Conservation (phyloP, 495 filamentous ascomycete species). For the Monascus purpureus region DNA sequence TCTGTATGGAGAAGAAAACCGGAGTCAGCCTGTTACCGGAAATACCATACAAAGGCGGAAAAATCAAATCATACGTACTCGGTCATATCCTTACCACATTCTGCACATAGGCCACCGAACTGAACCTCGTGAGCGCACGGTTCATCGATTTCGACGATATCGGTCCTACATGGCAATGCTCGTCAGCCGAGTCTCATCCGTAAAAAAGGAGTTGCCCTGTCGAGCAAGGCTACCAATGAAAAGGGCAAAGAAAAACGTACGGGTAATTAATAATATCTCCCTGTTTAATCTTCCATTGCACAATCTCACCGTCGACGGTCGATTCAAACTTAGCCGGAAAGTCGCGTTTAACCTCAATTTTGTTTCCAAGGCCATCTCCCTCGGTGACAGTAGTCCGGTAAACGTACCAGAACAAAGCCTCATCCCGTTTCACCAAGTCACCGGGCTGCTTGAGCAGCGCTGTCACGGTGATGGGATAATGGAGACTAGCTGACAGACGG, state of each 20-base stretch:
- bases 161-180: constrained; percentile 17
- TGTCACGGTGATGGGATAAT: constrained; percentile 91
- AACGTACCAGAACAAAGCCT: constrained; percentile 67
- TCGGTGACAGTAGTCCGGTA: constrained; percentile 66
- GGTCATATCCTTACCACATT: constrained; percentile 97
- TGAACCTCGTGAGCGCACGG: constrained; percentile 84
- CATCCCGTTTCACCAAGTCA: constrained; percentile 60
- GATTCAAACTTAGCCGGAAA: constrained; percentile 69
- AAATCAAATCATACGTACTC: constrained; percentile 30
- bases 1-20: constrained; percentile 13
- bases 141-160: constrained; percentile 73
- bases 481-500: constrained; percentile 43
- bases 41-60: background rate
- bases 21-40: constrained; percentile 3
- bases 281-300: constrained; percentile 57
- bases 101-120: constrained; percentile 74
- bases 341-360: constrained; percentile 51
- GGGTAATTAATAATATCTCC: constrained; percentile 51
- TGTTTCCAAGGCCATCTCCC: constrained; percentile 54
- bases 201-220: background rate
- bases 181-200: constrained; percentile 6
- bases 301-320: constrained; percentile 63
- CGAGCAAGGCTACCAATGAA: too few relatives aligned
- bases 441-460: constrained; percentile 64
- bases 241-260: too few relatives aligned